Base-by-base conservation (phyloP, 108 stramenopile genomes). In the Pseudonitzschia delicatissima region DNA sequence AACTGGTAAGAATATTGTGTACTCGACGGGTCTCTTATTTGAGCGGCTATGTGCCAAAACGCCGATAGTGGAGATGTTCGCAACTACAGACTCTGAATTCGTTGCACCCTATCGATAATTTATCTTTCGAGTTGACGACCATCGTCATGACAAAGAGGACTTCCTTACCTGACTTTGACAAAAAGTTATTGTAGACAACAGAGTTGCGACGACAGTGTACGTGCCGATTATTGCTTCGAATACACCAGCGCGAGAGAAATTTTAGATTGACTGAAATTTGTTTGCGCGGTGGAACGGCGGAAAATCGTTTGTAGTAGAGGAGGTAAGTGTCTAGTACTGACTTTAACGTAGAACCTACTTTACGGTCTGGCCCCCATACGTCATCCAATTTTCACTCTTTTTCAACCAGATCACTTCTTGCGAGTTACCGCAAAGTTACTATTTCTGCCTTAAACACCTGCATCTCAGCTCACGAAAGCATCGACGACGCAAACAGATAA, bases 291-390 rank as follows among this genome's bases (percentile, higher is more conserved):
- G 20, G 3, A 17, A 55, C n/a, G 53, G 27, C 53, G 53, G 53
- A 48, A 5, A 5, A 33, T 33, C 6, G 28, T 55, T 55, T 55
- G 53, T 55, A 55, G 53, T 55, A 55, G 53, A 55, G 53, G 53
- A 55, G 53, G 53, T 55, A 55, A 55, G 53, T 55, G 53, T 55
- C 15, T 55, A n/a, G 53, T 55, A 55, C 31, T 55, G n/a, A n/a
- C n/a, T 13, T 32, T 32, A 4, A 31, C 53, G 53, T 55, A 55
- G 31, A 27, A 35, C 31, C 53, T 55, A 55, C 53, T 2, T 31
- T 9, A 55, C 18, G 11, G 53, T 55, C 53, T 29, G 29, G 28
- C 53, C 53, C n/a, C 12, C 32, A 29, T 55, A 55, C 11, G 53
- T n/a, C 11, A 2, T n/a, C n/a, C n/a, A n/a, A n/a, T n/a, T n/a